Evolutionary conservation across 2,329 filamentous ascomycete species (phyloP).

Genomic region (Calonectria pauciramosa): DNA sequence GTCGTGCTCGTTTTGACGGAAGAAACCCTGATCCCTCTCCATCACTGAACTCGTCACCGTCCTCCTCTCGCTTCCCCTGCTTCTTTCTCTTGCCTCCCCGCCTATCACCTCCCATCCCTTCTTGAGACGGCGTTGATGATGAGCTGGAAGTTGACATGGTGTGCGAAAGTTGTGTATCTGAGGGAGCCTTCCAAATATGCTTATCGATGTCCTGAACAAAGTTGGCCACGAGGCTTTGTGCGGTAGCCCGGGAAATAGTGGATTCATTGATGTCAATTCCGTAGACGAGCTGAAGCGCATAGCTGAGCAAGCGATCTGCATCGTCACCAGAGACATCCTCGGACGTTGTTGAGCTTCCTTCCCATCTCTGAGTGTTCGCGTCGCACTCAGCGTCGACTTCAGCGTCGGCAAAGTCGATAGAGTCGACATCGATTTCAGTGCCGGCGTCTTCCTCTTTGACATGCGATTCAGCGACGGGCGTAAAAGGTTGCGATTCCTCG

Average conservation of each 20-base stretch:
- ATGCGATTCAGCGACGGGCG: slow-evolving; percentile 34
- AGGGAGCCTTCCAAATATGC: slow-evolving; percentile 49
- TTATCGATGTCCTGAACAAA: slow-evolving; percentile 52
- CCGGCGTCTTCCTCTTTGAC: slow-evolving; percentile 37
- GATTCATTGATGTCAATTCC: slow-evolving; percentile 54
- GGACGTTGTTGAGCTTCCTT: slow-evolving; percentile 39
- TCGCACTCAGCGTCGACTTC: slow-evolving; percentile 27
- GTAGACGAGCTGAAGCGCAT: slow-evolving; percentile 54
- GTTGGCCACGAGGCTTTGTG: slow-evolving; percentile 49
- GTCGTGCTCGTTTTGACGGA: slow-evolving; percentile 48
- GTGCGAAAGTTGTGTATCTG: slow-evolving; percentile 48
- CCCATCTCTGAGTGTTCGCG: slow-evolving; percentile 28
- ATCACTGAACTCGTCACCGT: slow-evolving; percentile 52
- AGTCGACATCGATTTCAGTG: slow-evolving; percentile 38
- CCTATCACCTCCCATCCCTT: slow-evolving; percentile 38
- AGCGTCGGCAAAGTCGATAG: slow-evolving; percentile 17
- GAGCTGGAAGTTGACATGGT: slow-evolving; percentile 50
- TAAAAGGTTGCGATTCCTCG: slow-evolving; percentile 28
- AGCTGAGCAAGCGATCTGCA: slow-evolving; percentile 52
- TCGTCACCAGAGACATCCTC: slow-evolving; percentile 52
- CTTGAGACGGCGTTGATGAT: slow-evolving; percentile 48
- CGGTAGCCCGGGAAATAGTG: slow-evolving; percentile 43
- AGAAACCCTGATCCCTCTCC: slow-evolving; percentile 49
- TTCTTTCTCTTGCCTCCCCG: slow-evolving; percentile 54
- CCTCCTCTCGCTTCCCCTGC: slow-evolving; percentile 46